Percentiles rank a stretch among this genome's conserved stretches.
phyloP scores from a whole-genome alignment of 352 stramenopile genomes.

The Pythium phragmiticola region DNA sequence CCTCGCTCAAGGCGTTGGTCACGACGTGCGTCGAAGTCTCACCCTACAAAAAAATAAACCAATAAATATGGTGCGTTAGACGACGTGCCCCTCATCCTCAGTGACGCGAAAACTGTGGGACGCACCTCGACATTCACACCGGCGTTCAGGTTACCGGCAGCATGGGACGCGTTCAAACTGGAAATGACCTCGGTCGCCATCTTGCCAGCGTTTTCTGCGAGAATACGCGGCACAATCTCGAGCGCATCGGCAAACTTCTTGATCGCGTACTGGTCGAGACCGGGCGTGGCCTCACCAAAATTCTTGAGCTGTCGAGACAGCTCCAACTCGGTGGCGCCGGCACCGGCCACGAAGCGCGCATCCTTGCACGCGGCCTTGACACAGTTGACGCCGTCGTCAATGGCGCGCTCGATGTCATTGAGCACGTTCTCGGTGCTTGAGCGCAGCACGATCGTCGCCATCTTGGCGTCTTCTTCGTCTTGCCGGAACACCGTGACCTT shows the following conservation, averaged over 20 bases:
- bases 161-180: conserved; percentile 93
- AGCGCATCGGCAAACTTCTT: conserved; percentile 98
- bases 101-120: conserved; percentile 3
- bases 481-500: conserved; percentile 97
- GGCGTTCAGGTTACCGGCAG: conserved; percentile 86
- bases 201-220: conserved; percentile 98
- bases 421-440: conserved; percentile 96
- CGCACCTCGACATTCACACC: conserved; percentile 95
- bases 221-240: conserved; percentile 96
- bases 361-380: conserved; percentile 96
- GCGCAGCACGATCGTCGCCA: conserved; percentile 95
- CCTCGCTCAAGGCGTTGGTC: conserved; percentile 64
- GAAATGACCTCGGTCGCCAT: conserved; percentile 94
- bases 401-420: conserved; percentile 97
- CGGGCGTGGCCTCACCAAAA: conserved; percentile 94
- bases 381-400: conserved; percentile 98
- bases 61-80: background rate
- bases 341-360: conserved; percentile 93
- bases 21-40: conserved; percentile 81
- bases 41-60: conserved; percentile 33
- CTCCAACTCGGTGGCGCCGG: conserved; percentile 96
- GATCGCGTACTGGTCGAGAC: conserved; percentile 99
- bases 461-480: conserved; percentile 92
- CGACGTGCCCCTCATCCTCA: background rate
- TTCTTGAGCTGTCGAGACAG: conserved; percentile 93